These are phyloP conservation scores for Torulaspora pretoriensis DNA, from an alignment of 1,139 yeast genomes.

Conservation along the genomic window DNA sequence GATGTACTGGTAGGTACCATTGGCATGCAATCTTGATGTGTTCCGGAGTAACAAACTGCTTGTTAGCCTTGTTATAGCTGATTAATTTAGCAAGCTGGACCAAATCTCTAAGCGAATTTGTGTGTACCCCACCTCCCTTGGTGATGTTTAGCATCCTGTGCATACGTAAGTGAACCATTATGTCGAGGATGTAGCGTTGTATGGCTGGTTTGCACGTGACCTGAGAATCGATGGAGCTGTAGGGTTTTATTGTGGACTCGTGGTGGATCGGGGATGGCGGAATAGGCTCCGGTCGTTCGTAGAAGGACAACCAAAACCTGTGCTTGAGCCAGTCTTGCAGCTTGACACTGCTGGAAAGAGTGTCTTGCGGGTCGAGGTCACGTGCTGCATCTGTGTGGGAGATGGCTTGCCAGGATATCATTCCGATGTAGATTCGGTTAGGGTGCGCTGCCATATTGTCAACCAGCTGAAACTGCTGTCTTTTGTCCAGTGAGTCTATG, in stretches of 20 bases:
- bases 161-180: constrained; percentile 34
- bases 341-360: constrained; percentile 7
- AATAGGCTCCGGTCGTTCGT: constrained; percentile 12
- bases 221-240: constrained; percentile 6
- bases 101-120: constrained; percentile 27
- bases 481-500: constrained; percentile 13
- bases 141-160: constrained; percentile 32
- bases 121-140: constrained; percentile 34
- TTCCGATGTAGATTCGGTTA: constrained; percentile 19
- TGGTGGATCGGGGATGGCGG: background rate
- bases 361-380: constrained; percentile 1
- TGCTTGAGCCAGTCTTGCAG: constrained; percentile 26
- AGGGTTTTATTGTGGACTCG: background rate
- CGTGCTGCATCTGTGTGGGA: background rate
- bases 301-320: constrained; percentile 32
- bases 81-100: constrained; percentile 25
- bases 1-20: constrained; percentile 35
- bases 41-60: constrained; percentile 29
- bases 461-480: constrained; percentile 16
- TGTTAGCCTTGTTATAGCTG: constrained; percentile 16
- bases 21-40: constrained; percentile 29
- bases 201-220: constrained; percentile 26
- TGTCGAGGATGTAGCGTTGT: constrained; percentile 34
- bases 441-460: constrained; percentile 6
- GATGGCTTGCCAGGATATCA: constrained; percentile 17